phyloP scores from a whole-genome alignment of 1,284 basidiomycete genomes.

The Agaricales sp. region DNA sequence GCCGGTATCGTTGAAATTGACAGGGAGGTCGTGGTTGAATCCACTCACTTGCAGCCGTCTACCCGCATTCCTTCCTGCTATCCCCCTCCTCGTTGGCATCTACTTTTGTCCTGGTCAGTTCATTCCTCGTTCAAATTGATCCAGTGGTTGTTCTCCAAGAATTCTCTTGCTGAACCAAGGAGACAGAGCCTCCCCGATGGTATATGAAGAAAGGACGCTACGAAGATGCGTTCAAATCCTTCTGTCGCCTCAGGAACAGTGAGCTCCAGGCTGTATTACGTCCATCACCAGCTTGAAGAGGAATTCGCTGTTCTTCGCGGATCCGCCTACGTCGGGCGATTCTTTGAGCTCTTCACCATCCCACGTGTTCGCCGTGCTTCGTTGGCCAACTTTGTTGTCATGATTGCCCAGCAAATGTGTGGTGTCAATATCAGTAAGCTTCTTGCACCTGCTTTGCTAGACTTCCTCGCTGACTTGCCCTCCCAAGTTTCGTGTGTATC shows the following conservation, averaged over 20 bases:
- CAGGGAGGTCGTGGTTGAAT: too few species aligned
- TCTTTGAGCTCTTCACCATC: conserved; percentile 55
- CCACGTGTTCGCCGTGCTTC: conserved; percentile 64
- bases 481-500: background rate
- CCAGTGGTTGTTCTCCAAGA: conserved; percentile 6
- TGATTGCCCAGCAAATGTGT: conserved; percentile 57
- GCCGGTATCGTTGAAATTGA: too few species aligned
- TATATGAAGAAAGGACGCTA: conserved; percentile 57
- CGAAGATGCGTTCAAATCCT: conserved; percentile 43
- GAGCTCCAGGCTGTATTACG: conserved; percentile 57
- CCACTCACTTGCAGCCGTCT: too few species aligned
- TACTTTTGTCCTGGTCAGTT: conserved; percentile 40
- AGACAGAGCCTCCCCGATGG: conserved; percentile 61
- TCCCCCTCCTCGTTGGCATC: conserved; percentile 36
- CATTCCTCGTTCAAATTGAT: background rate
- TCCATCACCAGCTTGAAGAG: conserved; percentile 44
- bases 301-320: conserved; percentile 42
- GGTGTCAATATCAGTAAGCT: conserved; percentile 48
- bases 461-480: background rate
- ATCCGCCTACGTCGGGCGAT: conserved; percentile 34
- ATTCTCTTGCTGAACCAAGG: too few species aligned
- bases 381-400: conserved; percentile 53
- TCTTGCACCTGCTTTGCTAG: conserved; percentile 32
- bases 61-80: conserved; percentile 42
- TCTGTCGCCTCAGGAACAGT: conserved; percentile 51